phyloP scores from a whole-genome alignment of 129 eudicot genomes.

The Glebionis coronaria region DNA sequence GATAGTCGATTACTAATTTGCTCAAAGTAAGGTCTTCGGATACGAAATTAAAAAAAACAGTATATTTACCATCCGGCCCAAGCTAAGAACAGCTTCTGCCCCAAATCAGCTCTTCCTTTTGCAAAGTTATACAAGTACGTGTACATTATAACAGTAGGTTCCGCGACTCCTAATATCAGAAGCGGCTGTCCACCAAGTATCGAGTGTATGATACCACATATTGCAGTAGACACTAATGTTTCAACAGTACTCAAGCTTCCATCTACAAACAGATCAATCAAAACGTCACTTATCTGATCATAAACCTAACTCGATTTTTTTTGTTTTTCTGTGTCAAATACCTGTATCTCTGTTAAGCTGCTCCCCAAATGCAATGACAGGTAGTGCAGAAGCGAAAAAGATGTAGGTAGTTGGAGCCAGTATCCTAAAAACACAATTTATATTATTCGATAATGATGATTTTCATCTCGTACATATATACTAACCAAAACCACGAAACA shows the following conservation, averaged over 20 bases:
- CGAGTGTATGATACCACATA: conserved; percentile 60
- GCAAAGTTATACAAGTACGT: conserved; percentile 56
- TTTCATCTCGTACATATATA: background rate
- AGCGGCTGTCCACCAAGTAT: conserved; percentile 67
- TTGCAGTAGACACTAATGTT: conserved; percentile 56
- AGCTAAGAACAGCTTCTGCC: conserved; percentile 50
- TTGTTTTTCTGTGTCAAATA: no score
- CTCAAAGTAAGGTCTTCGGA: conserved; percentile 3
- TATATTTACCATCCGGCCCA: conserved; percentile 62
- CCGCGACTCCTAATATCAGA: conserved; percentile 65
- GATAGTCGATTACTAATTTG: background rate
- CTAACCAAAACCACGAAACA: background rate
- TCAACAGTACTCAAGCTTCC: conserved; percentile 65
- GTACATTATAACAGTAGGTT: conserved; percentile 69
- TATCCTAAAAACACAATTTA: conserved; percentile 29
- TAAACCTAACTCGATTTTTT: no score
- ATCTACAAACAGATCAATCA: conserved; percentile 37
- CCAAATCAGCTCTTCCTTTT: conserved; percentile 36
- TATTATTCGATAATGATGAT: background rate
- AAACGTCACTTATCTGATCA: no score
- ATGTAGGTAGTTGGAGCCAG: conserved; percentile 53
- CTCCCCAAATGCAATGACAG: conserved; percentile 56
- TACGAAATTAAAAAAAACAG: background rate
- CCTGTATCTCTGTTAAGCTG: conserved; percentile 56
- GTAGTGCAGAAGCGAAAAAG: conserved; percentile 54